Evolutionary conservation across 345 rosid genomes (phyloP).

Genomic region (Eutrema heterophyllum): DNA sequence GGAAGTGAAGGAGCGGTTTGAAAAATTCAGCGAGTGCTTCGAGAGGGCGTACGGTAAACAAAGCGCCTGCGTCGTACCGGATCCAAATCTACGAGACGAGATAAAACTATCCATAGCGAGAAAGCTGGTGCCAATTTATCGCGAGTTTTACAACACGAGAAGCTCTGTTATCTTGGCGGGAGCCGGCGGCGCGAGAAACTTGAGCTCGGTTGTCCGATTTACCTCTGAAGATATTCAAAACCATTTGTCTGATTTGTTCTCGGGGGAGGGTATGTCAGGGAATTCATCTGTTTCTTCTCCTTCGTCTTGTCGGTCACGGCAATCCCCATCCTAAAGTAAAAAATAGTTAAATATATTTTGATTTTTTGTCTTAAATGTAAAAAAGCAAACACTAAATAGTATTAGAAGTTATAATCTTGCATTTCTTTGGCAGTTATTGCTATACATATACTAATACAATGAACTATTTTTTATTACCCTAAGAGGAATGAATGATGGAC

Average conservation of each 20-base stretch:
- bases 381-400: conserved; percentile 8
- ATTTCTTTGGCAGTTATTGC: neutral
- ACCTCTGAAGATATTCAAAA: conserved; percentile 67
- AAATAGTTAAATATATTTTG: neutral
- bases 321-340: neutral
- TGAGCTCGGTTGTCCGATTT: conserved; percentile 38
- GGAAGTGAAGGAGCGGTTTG: conserved; percentile 44
- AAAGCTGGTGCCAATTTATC: conserved; percentile 44
- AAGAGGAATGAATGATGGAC: neutral
- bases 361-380: conserved; percentile 5
- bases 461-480: neutral
- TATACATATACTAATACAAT: neutral
- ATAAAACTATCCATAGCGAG: conserved; percentile 41
- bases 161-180: conserved; percentile 18
- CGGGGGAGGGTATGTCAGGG: conserved; percentile 4
- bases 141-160: conserved; percentile 47
- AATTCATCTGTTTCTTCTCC: neutral
- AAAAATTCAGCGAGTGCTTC: conserved; percentile 47
- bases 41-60: conserved; percentile 52
- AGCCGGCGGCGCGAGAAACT: conserved; percentile 18
- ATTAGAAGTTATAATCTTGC: neutral
- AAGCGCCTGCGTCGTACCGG: conserved; percentile 43
- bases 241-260: conserved; percentile 44
- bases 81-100: conserved; percentile 54
- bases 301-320: conserved; percentile 15